Percentiles rank a stretch among this genome's conserved stretches.
phyloP scores from a whole-genome alignment of 805 yeast genomes.

The Suhomyces pyralidae region DNA sequence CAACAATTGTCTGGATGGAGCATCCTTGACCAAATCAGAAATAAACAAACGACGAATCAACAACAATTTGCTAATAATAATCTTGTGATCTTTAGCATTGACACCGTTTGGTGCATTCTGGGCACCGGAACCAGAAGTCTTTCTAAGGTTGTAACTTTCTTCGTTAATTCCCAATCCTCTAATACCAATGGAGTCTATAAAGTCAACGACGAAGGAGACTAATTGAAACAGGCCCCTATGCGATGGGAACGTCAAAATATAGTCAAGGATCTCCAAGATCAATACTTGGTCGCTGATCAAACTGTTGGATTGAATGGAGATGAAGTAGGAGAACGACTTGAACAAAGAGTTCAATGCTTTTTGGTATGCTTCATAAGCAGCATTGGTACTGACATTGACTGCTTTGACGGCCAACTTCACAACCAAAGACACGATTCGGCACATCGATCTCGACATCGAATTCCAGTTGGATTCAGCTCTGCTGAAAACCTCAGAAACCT shows the following conservation, averaged over 20 bases:
- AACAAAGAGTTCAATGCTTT: constrained; percentile 32
- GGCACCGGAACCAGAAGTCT: constrained; percentile 2
- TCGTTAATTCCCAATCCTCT: constrained; percentile 52
- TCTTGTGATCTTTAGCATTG: constrained; percentile 51
- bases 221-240: constrained; percentile 39
- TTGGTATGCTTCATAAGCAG: constrained; percentile 23
- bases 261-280: constrained; percentile 57
- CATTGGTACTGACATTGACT: constrained; percentile 14
- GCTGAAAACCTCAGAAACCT: constrained; percentile 45
- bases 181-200: constrained; percentile 54
- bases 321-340: constrained; percentile 42
- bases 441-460: constrained; percentile 59
- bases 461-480: constrained; percentile 57
- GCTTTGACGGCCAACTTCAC: constrained; percentile 38
- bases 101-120: constrained; percentile 1
- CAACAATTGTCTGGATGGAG: constrained; percentile 34
- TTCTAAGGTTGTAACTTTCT: constrained; percentile 18
- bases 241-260: constrained; percentile 45
- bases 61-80: constrained; percentile 56
- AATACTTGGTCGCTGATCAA: constrained; percentile 62
- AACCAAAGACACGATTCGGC: constrained; percentile 55
- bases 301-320: constrained; percentile 44
- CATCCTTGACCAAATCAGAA: constrained; percentile 30
- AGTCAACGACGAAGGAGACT: constrained; percentile 39
- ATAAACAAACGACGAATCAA: constrained; percentile 56